phyloP scores from a whole-genome alignment of 176 grass and related monocot genomes.

The Carex cristatella region DNA sequence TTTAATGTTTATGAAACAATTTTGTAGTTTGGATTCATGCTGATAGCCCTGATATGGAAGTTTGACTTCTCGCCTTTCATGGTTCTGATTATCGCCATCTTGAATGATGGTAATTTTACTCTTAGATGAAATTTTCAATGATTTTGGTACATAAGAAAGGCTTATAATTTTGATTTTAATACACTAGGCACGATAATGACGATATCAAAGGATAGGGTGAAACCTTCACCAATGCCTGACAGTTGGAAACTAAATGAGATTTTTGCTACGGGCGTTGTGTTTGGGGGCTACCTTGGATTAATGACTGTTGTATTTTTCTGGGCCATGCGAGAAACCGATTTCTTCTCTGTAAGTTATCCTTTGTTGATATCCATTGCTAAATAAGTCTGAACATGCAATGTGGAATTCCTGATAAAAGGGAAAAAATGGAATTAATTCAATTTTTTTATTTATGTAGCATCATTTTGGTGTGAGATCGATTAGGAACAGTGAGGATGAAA shows the following conservation, averaged over 20 bases:
- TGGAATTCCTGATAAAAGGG: neutral
- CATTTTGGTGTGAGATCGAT: slow-evolving; percentile 58
- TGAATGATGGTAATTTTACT: slow-evolving; percentile 75
- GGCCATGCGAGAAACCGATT: slow-evolving; percentile 74
- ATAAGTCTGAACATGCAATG: neutral
- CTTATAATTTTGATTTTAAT: neutral
- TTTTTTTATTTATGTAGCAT: slow-evolving; percentile 29
- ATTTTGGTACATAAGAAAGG: neutral
- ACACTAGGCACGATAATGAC: slow-evolving; percentile 91
- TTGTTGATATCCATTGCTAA: neutral
- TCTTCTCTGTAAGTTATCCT: slow-evolving; percentile 53
- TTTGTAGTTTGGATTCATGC: slow-evolving; percentile 88
- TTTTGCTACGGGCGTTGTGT: slow-evolving; percentile 82
- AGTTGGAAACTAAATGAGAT: slow-evolving; percentile 97
- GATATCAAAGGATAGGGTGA: slow-evolving; percentile 93
- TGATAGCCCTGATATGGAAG: slow-evolving; percentile 91
- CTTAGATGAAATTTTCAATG: neutral
- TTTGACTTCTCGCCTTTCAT: slow-evolving; percentile 99
- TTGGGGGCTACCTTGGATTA: slow-evolving; percentile 72
- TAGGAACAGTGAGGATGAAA: slow-evolving; percentile 34
- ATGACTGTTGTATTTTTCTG: slow-evolving; percentile 98
- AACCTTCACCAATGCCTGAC: slow-evolving; percentile 79
- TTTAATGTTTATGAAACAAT: neutral
- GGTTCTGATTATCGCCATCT: slow-evolving; percentile 92
- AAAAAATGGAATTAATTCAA: neutral